Evolutionary conservation across 2,329 filamentous ascomycete genomes (phyloP), one percentile per base, ranked within the genome.

Genomic region (Scopulariopsis brevicaulis): DNA sequence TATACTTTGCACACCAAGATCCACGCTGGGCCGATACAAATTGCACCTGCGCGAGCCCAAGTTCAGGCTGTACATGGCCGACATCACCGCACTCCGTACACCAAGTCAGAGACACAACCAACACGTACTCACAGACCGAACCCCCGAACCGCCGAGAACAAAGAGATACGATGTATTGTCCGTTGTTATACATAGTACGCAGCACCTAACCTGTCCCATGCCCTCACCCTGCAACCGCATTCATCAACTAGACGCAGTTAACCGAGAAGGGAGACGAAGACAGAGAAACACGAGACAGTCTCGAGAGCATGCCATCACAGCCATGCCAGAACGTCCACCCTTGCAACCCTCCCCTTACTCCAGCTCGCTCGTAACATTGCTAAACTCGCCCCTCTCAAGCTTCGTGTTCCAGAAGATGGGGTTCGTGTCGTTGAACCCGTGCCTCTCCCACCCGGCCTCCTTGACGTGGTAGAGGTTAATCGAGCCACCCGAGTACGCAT

Each of bases 381-480:
- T 93, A 74, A 99, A 99, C 79, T 99, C 94, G 73, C 92, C 92
- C 84, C 96, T 96, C 73, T 96, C 88, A 69, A 99, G 76, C 85
- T 99, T 99, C 55, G 92, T 96, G 81, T 96, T 88, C 94, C 94
- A 99, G 86, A 99, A 99, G 70, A 97, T 96, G 52, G 93, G 93
- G 79, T 97, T 96, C 66, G 93, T 97, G 74, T 99, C 94, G 69
- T 80, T 91, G 82, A 99, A 99, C 62, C 94, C 94, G 70, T 97
- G 93, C 83, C 96, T 96, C 68, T 96, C 92, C 94, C 94, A 99
- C 66, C 94, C 94, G 63, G 91, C 87, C 79, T 99, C 93, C 85
- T 96, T 96, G 71, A 99, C 92, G 70, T 99, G 94, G 76, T 99
- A 99, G 70, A 97, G 72, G 78, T 99, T 99, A 81, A 99, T 96